Base-by-base conservation (phyloP, 257 asterid genomes). In the Sherardia arvensis region DNA sequence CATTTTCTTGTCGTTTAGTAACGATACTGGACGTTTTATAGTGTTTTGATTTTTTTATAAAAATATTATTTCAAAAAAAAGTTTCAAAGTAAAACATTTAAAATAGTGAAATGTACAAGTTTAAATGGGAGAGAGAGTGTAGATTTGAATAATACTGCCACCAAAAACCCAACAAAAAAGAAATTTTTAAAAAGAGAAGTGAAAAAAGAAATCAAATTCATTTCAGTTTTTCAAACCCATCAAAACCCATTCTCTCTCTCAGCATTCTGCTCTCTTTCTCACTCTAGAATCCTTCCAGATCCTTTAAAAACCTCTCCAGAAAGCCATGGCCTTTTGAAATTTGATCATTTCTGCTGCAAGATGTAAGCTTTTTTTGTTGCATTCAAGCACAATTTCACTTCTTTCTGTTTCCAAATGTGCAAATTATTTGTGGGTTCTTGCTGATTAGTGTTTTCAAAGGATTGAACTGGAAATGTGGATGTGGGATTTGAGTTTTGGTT, bases 221-320 rank as follows among this genome's bases (percentile, higher is more conserved):
- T 56, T 70, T 64, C 11, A 66, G 66, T 64, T 71, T 71, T 56
- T 56, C 64, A 62, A 62, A 64, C 21, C 28, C 66, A 63, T 32
- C 59, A 63, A 27, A 65, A 65, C 17, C 61, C 49, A 48, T 66
- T 40, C 61, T 49, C 28, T 29, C 40, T 29, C 33, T 57, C 69
- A 59, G 22, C 69, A 56, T 49, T 25, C 53, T 38, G 54, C 63
- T 47, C 34, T 61, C 64, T 49, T 59, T 64, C 74, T 65, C 75
- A 45, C 72, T 66, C 79, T 60, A n/a, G 73, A 57, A 69, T 40
- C 22, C 69, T 45, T 11, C 64, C 78, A 79, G 84, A 79, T 79
- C 84, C 74, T 74, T 73, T 57, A 3, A 36, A 66, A 72, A 66
- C 67, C 71, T 32, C 22, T 29, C 70, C 32, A 61, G 62, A 65